phyloP scores from a whole-genome alignment of 176 grass and related monocot genomes.

The Neostapfia colusana region DNA sequence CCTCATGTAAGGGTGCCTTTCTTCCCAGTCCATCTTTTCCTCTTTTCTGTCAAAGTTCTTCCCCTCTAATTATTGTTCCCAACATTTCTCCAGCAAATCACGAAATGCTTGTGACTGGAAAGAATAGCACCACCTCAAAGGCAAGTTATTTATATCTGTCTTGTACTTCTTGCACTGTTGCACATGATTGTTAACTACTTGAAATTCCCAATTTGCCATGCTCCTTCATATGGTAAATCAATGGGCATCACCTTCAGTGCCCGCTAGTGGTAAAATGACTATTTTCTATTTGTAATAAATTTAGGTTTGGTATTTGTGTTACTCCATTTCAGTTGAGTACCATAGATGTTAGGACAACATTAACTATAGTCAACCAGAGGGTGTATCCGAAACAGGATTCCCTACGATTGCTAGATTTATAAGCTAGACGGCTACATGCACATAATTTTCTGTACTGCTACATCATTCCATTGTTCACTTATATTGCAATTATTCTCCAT shows the following conservation, averaged over 20 bases:
- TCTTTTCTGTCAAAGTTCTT: conserved; percentile 1
- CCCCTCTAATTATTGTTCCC: conserved; percentile 24
- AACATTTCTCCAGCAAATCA: conserved; percentile 57
- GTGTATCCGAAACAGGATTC: background rate
- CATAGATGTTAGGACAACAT: background rate
- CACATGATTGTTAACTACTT: background rate
- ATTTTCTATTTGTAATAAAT: background rate
- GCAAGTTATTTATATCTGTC: conserved; percentile 29
- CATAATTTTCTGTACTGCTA: conserved; percentile 4
- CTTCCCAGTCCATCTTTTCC: conserved; percentile 15
- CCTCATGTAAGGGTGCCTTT: conserved; percentile 50
- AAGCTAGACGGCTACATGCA: background rate
- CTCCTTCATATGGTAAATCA: conserved; percentile 13
- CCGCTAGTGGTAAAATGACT: background rate
- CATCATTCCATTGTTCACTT: background rate
- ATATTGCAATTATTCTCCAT: background rate
- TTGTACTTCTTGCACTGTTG: background rate
- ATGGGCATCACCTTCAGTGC: background rate
- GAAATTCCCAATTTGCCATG: background rate
- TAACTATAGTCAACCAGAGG: background rate
- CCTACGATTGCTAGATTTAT: background rate
- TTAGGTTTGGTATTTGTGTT: background rate
- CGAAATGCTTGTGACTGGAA: conserved; percentile 59
- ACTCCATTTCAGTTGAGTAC: background rate
- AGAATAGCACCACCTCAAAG: conserved; percentile 68